Evolutionary conservation across 495 filamentous ascomycete genomes (phyloP).

Genomic region (Annulohypoxylon nitens): DNA sequence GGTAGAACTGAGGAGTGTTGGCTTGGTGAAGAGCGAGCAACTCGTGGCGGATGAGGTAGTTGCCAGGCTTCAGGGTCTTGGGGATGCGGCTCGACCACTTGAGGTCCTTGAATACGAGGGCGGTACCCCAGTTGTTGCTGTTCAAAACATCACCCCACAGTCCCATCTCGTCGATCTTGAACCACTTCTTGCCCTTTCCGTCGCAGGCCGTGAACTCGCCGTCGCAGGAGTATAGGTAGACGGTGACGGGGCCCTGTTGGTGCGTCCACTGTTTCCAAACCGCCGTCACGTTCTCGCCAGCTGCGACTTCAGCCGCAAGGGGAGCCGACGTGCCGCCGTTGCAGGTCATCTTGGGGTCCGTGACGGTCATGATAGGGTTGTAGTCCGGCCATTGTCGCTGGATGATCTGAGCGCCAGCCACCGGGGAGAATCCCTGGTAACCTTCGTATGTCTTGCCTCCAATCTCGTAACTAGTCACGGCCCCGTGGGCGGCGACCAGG

Average conservation of each 20-base stretch:
- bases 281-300: constrained; percentile 64
- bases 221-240: constrained; percentile 68
- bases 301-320: constrained; percentile 57
- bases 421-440: constrained; percentile 64
- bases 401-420: constrained; percentile 61
- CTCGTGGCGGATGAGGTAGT: constrained; percentile 72
- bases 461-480: constrained; percentile 69
- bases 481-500: constrained; percentile 66
- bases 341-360: constrained; percentile 63
- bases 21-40: constrained; percentile 71
- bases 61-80: constrained; percentile 62
- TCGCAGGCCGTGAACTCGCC: constrained; percentile 61
- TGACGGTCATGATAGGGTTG: constrained; percentile 62
- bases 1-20: constrained; percentile 71
- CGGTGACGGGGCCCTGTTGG: constrained; percentile 67
- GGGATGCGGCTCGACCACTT: constrained; percentile 68
- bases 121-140: constrained; percentile 66
- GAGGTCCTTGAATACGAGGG: constrained; percentile 59
- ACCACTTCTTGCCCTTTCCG: constrained; percentile 64
- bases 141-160: constrained; percentile 58
- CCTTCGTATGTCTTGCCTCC: constrained; percentile 64
- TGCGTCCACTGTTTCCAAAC: constrained; percentile 71
- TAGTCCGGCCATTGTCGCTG: constrained; percentile 69
- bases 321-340: constrained; percentile 67
- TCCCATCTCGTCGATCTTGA: constrained; percentile 71